Evolutionary conservation across 2,329 filamentous ascomycete species (phyloP), one percentile per base, ranked within the genome.

Genomic region (Pseudocercospora vitis): DNA sequence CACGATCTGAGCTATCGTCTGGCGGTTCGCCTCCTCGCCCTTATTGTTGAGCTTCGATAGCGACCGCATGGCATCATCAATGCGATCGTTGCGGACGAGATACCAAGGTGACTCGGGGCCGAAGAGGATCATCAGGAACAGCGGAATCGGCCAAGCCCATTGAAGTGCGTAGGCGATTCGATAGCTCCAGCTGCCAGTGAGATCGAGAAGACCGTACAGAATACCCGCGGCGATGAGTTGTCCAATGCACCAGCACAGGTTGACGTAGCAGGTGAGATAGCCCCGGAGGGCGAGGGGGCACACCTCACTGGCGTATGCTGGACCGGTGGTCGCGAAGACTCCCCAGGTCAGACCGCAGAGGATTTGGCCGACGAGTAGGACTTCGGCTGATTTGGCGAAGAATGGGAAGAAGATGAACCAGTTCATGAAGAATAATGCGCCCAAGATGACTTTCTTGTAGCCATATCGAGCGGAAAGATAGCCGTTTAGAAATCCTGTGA

Each of bases 251-350:
- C 72, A 76, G 59, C 71, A 74, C 40, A 74, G 59, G 46, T 73
- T 74, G 40, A 73, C 55, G 54, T 78, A 84, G n/a, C 77, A 78
- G 1, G 81, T 83, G n/a, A 83, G 69, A 48, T 79, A 77, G n/a
- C 78, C 79, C 12, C 82, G 76, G 32, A 84, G 73, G 1, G 76
- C 76, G 44, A 81, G 71, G 2, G 82, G 44, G 26, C 56, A 58
- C 12, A 58, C 46, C 33, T 58, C 56, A 8, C 49, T 53, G 6
- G 56, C 56, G 29, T 58, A 58, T 8, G 53, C 53, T 1, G 56
- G 53, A 1, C 47, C 50, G 14, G 47, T 53, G 6, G 53, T 58
- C 7, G 52, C 52, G 42, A 58, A 58, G 2, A 55, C 56, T 5
- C 56, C 56, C 53, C 53, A 56, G 11, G 49, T 47, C 3, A 56